These are phyloP conservation scores for Cymbidium sinense DNA, from an alignment of 106 monocot genomes.

Conservation along the genomic window DNA sequence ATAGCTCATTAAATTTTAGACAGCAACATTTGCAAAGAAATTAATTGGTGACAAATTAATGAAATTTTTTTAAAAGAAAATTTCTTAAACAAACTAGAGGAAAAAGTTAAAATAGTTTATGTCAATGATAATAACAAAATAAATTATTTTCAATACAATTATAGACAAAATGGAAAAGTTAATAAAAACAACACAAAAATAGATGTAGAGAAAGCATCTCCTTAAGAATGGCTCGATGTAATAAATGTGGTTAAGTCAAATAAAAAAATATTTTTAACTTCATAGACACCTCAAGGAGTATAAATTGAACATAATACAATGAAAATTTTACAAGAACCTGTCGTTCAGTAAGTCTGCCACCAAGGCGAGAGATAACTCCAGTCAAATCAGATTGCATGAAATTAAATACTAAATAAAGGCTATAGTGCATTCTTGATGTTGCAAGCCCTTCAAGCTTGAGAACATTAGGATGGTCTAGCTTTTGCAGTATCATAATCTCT, in stretches of 20 bases:
- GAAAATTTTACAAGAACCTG: slow-evolving; percentile 17
- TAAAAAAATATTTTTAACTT: background rate
- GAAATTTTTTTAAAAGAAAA: background rate
- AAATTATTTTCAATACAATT: background rate
- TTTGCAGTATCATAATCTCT: slow-evolving; percentile 35
- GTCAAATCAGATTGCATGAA: slow-evolving; percentile 39
- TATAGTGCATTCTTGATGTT: slow-evolving; percentile 39
- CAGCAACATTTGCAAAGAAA: background rate
- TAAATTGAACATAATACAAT: background rate
- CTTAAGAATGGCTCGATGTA: background rate
- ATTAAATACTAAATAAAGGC: slow-evolving; percentile 38
- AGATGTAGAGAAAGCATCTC: background rate
- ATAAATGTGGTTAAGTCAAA: background rate
- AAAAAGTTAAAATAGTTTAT: background rate
- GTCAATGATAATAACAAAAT: background rate
- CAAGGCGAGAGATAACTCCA: slow-evolving; percentile 23
- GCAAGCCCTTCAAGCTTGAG: slow-evolving; percentile 48
- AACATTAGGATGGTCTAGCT: slow-evolving; percentile 37
- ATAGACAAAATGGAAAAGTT: background rate
- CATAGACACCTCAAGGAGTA: background rate
- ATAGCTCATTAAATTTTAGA: slow-evolving; percentile 1
- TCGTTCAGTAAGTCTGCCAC: slow-evolving; percentile 20
- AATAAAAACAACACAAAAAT: background rate
- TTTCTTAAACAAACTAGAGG: background rate
- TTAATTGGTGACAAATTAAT: background rate